A percentile compares a stretch with the other conserved stretches of the same genome.
Conservation (phyloP, 352 stramenopile species). For the Phytophthora sp. region DNA sequence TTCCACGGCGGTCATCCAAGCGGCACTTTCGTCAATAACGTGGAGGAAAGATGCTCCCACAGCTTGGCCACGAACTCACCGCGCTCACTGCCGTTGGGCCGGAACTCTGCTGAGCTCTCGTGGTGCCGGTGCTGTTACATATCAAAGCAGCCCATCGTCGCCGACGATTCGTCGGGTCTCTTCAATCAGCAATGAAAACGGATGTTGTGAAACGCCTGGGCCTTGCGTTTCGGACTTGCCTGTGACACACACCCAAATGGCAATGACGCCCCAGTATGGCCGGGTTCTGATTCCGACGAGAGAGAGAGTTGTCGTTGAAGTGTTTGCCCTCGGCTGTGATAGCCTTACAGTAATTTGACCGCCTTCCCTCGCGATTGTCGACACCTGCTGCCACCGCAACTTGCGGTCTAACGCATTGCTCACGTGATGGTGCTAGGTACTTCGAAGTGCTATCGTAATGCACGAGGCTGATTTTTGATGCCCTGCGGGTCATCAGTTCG, state of each 20-base stretch:
- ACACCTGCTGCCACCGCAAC: slow-evolving; percentile 4
- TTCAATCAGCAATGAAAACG: slow-evolving; percentile 4
- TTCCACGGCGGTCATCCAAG: slow-evolving; percentile 3
- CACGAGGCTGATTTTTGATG: too few species aligned
- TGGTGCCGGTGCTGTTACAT: too few species aligned
- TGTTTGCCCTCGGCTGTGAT: not conserved
- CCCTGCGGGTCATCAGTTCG: too few species aligned
- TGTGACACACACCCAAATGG: too few species aligned
- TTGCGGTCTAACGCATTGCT: not conserved
- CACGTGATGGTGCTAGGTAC: not conserved
- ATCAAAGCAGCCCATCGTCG: too few species aligned
- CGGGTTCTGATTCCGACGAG: not conserved
- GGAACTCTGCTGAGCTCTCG: too few species aligned
- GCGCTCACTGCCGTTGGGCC: too few species aligned
- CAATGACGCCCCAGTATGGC: too few species aligned
- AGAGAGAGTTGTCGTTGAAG: not conserved
- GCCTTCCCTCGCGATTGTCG: slow-evolving; percentile 7
- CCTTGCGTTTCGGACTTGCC: slow-evolving; percentile 6
- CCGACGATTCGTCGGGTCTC: too few species aligned
- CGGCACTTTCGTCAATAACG: slow-evolving; percentile 17
- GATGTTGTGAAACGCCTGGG: not conserved
- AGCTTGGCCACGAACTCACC: too few species aligned
- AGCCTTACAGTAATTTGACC: too few species aligned
- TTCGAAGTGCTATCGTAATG: too few species aligned
- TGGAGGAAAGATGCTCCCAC: not conserved